Evolutionary conservation across 2,329 filamentous ascomycete genomes (phyloP).

Genomic region (Cordyceps militaris): DNA sequence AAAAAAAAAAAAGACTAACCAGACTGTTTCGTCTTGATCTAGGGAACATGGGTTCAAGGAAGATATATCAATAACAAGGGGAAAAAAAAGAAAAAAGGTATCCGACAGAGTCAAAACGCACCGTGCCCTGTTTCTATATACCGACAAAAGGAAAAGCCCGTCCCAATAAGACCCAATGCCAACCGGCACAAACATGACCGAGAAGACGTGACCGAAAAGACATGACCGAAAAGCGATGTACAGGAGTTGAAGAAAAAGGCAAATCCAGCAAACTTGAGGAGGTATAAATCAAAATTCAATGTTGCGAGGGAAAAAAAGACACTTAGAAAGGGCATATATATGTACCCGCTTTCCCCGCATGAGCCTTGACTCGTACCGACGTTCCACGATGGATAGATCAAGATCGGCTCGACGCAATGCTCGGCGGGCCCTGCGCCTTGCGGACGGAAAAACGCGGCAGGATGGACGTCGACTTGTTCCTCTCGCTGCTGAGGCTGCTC

Average conservation of each 20-base stretch:
- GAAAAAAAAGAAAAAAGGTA: no score
- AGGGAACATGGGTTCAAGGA: no score
- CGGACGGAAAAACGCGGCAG: constrained; percentile 28
- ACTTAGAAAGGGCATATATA: neutral
- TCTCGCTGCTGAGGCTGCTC: constrained; percentile 28
- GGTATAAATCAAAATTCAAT: no score
- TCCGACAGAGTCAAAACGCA: neutral
- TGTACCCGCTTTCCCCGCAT: neutral
- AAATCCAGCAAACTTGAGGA: no score
- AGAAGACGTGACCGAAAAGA: no score
- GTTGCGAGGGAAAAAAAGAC: neutral
- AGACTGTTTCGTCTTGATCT: no score
- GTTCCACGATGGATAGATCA: neutral
- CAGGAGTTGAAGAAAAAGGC: no score
- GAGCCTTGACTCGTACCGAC: neutral
- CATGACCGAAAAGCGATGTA: no score
- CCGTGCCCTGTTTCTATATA: neutral
- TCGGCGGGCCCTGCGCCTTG: constrained; percentile 22
- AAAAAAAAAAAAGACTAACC: no score
- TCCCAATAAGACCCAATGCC: no score
- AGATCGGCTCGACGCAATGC: constrained; percentile 24
- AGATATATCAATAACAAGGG: no score
- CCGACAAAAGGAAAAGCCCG: neutral
- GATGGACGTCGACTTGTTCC: constrained; percentile 26
- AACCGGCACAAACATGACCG: no score